A percentile compares a stretch with the other conserved stretches of the same genome.
Conservation (phyloP, 805 yeast species). For the Lachancea lanzarotensis region DNA sequence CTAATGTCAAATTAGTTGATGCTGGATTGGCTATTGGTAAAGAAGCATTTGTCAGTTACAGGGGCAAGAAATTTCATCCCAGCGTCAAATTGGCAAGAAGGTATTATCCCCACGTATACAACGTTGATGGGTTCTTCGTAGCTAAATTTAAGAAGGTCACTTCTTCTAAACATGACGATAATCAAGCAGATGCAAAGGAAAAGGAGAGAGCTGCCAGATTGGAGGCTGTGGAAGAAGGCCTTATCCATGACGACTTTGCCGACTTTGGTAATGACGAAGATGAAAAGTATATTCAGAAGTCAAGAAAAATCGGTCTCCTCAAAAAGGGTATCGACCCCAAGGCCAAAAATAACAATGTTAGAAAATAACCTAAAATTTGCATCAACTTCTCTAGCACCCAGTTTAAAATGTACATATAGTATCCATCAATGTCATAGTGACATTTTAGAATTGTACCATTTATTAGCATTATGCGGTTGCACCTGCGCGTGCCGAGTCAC, state of each 20-base stretch:
- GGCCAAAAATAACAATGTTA: constrained; percentile 13
- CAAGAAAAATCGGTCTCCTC: constrained; percentile 57
- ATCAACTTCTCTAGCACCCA: constrained; percentile 2
- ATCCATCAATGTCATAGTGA: constrained; percentile 6
- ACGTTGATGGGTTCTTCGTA: constrained; percentile 96
- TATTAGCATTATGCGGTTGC: neutral
- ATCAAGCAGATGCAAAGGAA: constrained; percentile 83
- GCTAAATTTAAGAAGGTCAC: constrained; percentile 93
- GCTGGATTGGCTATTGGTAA: constrained; percentile 90
- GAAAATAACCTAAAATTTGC: constrained; percentile 1
- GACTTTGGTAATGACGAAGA: constrained; percentile 73
- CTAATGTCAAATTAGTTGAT: constrained; percentile 90
- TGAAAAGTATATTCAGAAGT: constrained; percentile 58
- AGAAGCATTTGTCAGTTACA: constrained; percentile 86
- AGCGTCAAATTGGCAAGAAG: constrained; percentile 78
- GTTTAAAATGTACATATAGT: constrained; percentile 8
- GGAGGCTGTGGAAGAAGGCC: constrained; percentile 74
- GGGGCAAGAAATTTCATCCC: constrained; percentile 87
- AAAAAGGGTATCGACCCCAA: constrained; percentile 71
- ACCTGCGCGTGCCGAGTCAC: neutral
- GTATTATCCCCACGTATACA: constrained; percentile 96
- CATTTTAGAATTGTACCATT: no score
- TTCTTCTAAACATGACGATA: constrained; percentile 74
- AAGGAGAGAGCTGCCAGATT: constrained; percentile 76
- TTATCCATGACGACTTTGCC: constrained; percentile 83